Evolutionary conservation across 2,329 filamentous ascomycete genomes (phyloP).

Genomic region (Aspergillus sojae): DNA sequence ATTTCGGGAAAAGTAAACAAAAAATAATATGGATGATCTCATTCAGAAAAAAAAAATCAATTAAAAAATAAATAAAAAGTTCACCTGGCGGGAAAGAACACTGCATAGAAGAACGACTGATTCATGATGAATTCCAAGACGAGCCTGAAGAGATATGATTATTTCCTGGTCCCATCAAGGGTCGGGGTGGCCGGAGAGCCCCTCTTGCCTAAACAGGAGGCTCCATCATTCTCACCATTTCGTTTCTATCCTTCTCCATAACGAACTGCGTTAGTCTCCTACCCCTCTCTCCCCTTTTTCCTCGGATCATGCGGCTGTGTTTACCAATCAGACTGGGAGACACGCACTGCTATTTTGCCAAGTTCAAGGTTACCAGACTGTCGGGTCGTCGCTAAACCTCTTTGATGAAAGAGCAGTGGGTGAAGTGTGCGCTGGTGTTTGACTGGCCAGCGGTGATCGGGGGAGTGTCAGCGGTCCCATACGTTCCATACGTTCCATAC

Average conservation of each 20-base stretch:
- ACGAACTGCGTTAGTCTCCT: not conserved
- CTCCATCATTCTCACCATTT: not conserved
- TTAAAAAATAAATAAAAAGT: not conserved
- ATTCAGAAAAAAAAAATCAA: not conserved
- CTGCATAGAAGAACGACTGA: not conserved
- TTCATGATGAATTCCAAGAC: not conserved
- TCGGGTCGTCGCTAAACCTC: conserved; percentile 35
- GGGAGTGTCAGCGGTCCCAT: conserved; percentile 9
- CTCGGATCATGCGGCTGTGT: conserved; percentile 30
- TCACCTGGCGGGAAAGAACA: not conserved
- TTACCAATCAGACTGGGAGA: conserved; percentile 30
- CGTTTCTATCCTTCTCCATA: conserved; percentile 6
- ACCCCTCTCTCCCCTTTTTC: conserved; percentile 7
- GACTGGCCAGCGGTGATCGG: conserved; percentile 20
- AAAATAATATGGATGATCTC: not conserved
- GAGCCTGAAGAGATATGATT: not conserved
- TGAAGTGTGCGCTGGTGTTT: conserved; percentile 19
- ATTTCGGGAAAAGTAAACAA: not conserved
- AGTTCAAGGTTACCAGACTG: conserved; percentile 33
- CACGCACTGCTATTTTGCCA: conserved; percentile 38
- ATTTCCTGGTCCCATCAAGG: not conserved
- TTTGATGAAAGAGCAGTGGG: conserved; percentile 20
- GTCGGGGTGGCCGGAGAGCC: not conserved
- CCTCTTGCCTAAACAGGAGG: conserved; percentile 3
- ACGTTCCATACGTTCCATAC: conserved; percentile 2